Evolutionary conservation across 345 rosid species (phyloP).

Genomic region (Capsella bursapastoris): DNA sequence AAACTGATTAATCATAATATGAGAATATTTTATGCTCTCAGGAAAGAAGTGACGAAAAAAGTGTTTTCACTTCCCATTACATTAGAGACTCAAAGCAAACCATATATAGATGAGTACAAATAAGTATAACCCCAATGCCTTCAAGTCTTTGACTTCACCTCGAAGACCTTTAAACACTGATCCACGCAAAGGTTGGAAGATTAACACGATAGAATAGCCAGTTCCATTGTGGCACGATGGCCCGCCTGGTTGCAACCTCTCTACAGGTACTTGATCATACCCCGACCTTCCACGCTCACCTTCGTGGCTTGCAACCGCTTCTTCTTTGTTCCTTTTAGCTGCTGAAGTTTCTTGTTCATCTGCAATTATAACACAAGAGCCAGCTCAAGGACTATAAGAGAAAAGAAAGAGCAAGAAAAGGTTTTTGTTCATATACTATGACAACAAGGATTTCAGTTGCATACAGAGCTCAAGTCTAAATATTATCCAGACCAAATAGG

Average conservation of each 20-base stretch:
- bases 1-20: constrained; percentile 11
- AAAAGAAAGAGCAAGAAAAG: background rate
- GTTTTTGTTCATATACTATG: constrained; percentile 16
- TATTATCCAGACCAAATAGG: background rate
- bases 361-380: constrained; percentile 40
- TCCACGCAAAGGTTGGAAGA: constrained; percentile 28
- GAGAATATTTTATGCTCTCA: background rate
- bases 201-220: constrained; percentile 28
- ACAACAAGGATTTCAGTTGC: background rate
- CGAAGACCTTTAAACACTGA: constrained; percentile 28
- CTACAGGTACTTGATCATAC: constrained; percentile 90
- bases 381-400: constrained; percentile 2
- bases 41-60: constrained; percentile 1
- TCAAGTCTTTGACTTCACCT: constrained; percentile 32
- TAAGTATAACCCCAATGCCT: constrained; percentile 35
- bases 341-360: constrained; percentile 98
- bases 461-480: background rate
- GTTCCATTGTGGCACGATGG: background rate
- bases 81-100: constrained; percentile 30
- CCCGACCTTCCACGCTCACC: constrained; percentile 95
- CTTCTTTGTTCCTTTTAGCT: constrained; percentile 95
- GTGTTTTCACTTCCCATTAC: constrained; percentile 29
- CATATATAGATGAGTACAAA: constrained; percentile 9
- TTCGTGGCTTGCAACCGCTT: constrained; percentile 88
- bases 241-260: constrained; percentile 8